Conservation (phyloP, 2,329 filamentous ascomycete genomes). For the Calonectria hongkongensis region DNA sequence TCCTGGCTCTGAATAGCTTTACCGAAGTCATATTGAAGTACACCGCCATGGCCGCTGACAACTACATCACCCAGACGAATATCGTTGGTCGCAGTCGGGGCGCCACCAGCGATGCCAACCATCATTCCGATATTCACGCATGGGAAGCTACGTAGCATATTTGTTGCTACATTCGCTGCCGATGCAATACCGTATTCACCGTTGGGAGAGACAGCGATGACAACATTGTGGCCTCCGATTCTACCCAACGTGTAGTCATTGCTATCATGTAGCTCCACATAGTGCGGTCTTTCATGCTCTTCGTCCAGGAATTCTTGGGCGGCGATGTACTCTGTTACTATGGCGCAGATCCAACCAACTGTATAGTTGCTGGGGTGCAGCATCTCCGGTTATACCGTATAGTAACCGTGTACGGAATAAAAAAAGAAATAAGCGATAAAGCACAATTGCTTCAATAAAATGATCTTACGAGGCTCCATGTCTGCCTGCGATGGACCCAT, state of each 20-base stretch:
- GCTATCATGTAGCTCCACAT: background rate
- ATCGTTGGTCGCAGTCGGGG: background rate
- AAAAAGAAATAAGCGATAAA: too few relatives aligned
- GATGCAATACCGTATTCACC: background rate
- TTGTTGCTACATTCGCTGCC: background rate
- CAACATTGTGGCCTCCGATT: slow-evolving; percentile 20
- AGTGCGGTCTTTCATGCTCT: background rate
- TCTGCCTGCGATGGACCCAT: too few relatives aligned
- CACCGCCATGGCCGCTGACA: background rate
- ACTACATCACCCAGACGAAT: slow-evolving; percentile 1
- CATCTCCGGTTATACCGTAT: too few relatives aligned
- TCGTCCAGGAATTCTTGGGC: slow-evolving; percentile 15
- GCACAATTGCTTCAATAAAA: too few relatives aligned
- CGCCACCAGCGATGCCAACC: slow-evolving; percentile 28
- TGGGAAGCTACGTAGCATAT: slow-evolving; percentile 14
- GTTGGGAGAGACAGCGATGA: background rate
- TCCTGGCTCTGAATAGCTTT: background rate
- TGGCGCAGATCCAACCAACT: background rate
- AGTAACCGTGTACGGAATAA: too few relatives aligned
- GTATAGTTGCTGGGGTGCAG: slow-evolving; percentile 2
- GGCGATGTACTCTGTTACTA: background rate
- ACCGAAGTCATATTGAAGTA: background rate
- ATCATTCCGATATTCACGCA: slow-evolving; percentile 6
- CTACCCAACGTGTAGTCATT: slow-evolving; percentile 24
- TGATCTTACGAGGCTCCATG: too few relatives aligned